Conservation (phyloP, 2,329 filamentous ascomycete genomes). For the Exophiala bonariae region DNA sequence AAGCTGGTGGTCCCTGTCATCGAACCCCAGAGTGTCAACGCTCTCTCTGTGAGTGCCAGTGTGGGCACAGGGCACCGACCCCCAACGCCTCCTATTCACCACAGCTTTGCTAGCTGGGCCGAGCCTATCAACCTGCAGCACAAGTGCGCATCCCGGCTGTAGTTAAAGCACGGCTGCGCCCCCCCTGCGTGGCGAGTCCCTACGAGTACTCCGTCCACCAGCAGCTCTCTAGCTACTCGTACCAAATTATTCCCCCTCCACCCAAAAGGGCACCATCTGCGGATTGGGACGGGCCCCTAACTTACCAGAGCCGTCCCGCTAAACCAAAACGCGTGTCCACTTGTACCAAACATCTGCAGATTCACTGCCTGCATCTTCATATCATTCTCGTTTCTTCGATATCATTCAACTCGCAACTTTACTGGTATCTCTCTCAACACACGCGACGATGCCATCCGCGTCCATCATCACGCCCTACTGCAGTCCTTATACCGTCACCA, state of each 20-base stretch:
- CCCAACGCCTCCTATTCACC: conserved; percentile 1
- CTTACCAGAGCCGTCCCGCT: conserved; percentile 14
- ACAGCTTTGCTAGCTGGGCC: too few species aligned
- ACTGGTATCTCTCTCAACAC: neutral
- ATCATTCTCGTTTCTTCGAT: conserved; percentile 1
- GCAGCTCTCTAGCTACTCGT: neutral
- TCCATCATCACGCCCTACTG: too few species aligned
- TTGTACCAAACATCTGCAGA: conserved; percentile 20
- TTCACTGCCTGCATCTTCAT: conserved; percentile 1
- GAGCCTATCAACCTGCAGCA: too few species aligned
- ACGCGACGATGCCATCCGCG: conserved; percentile 25
- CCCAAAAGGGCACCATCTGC: too few species aligned
- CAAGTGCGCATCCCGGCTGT: too few species aligned
- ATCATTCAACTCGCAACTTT: conserved; percentile 2
- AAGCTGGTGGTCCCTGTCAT: too few species aligned
- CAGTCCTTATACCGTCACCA: conserved; percentile 53
- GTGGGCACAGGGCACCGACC: neutral
- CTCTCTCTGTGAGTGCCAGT: neutral
- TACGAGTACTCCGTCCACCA: too few species aligned
- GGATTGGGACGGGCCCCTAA: too few species aligned
- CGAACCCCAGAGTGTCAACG: conserved; percentile 3
- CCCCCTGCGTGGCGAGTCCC: too few species aligned
- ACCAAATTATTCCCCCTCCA: too few species aligned
- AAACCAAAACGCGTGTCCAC: conserved; percentile 22
- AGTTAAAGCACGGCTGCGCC: too few species aligned